Conservation (phyloP, 2,329 filamentous ascomycete species). For the Blastomyces parvus region DNA sequence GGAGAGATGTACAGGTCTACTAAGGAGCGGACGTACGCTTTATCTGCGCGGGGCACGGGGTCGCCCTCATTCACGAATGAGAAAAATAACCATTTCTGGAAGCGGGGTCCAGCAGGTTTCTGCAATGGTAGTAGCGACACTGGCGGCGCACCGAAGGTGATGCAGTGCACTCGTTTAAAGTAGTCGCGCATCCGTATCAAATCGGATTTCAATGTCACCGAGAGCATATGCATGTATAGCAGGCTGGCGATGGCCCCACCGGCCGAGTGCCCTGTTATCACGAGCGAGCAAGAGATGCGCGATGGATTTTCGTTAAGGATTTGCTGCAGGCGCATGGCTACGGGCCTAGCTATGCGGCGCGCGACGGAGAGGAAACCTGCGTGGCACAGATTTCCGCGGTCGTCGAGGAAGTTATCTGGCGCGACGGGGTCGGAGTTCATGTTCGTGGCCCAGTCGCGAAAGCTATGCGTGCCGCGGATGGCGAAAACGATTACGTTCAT, state of each 20-base stretch:
- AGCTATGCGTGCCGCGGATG: conserved; percentile 68
- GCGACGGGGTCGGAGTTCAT: conserved; percentile 58
- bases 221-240: conserved; percentile 73
- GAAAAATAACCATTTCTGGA: conserved; percentile 63
- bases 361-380: conserved; percentile 70
- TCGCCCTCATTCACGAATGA: conserved; percentile 81
- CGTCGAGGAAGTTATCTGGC: conserved; percentile 64
- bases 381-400: conserved; percentile 67
- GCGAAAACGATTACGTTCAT: conserved; percentile 74
- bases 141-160: conserved; percentile 78
- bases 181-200: conserved; percentile 58
- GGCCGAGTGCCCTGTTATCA: conserved; percentile 80
- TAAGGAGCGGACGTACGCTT: conserved; percentile 62
- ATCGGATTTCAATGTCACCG: conserved; percentile 50
- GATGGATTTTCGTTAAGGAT: conserved; percentile 63
- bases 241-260: conserved; percentile 75
- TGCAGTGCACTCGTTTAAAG: conserved; percentile 73
- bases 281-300: conserved; percentile 56
- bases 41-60: conserved; percentile 67
- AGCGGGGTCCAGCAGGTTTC: conserved; percentile 43
- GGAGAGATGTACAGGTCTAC: conserved; percentile 60
- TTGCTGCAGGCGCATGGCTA: conserved; percentile 59
- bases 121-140: conserved; percentile 60
- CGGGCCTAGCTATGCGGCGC: conserved; percentile 61
- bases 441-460: conserved; percentile 83